Base-by-base conservation (phyloP, 2,329 filamentous ascomycete species). In the Colletotrichum sp. region DNA sequence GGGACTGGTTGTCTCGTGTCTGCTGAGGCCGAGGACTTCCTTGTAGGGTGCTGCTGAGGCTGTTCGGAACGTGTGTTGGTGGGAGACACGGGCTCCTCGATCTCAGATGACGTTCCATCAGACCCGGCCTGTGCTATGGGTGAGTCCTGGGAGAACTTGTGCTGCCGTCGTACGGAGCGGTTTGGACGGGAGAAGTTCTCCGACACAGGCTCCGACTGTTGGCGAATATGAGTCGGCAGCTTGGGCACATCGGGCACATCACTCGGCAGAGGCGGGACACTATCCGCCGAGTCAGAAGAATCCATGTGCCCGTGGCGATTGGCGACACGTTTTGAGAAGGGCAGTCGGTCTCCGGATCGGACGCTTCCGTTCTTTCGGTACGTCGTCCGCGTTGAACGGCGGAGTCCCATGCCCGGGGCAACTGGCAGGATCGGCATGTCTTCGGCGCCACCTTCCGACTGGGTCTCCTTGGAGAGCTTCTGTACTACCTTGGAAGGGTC, bases 301-400 rank as follows among this genome's bases (percentile, higher is more conserved):
- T 76, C 74, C 25, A 88, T 88, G 22, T 94, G 93, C n/a, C 89
- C 87, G 28, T 91, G 89, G 74, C 91, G 91, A 58, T 91, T 90
- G 6, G 88, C 88, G 60, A 92, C 88, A 52, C 96, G 91, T 83
- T 95, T 95, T 2, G 95, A 94, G 78, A 95, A 94, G 1, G 94
- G 92, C 5, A 92, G 88, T 70, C 94, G 91, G 76, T 97, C 94
- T 28, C 94, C 94, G 78, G 93, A 95, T 66, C 94, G 93, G 77
- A 98, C 84, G 86, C 96, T 98, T 39, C 96, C 96, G 74, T 95
- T 89, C 80, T 92, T 95, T 80, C 96, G 90, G 83, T 98, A 98
- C 30, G 95, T 96, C 7, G 97, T 99, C 70, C 95, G 91, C 25
- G 96, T 99, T 15, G 97, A 98, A 77, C 97, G 92, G 79, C 97